Conservation (phyloP, 1,139 yeast species). For the Pichia norvegensis region DNA sequence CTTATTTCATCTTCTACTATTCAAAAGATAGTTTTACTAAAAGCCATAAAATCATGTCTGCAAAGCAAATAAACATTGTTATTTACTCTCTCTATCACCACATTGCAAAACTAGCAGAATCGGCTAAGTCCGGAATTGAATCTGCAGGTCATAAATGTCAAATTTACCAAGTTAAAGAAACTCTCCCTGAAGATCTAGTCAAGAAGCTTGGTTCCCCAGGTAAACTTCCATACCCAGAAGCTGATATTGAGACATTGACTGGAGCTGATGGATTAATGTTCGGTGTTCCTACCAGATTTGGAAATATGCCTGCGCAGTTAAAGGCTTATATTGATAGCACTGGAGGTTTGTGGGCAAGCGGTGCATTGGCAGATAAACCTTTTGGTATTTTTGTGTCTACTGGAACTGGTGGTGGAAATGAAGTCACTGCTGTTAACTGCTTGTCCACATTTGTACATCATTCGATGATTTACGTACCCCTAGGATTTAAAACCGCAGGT, state of each 20-base stretch:
- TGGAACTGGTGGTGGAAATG: slow-evolving; percentile 83
- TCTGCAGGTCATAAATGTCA: slow-evolving; percentile 65
- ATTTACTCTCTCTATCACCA: slow-evolving; percentile 80
- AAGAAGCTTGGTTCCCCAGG: slow-evolving; percentile 57
- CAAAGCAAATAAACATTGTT: slow-evolving; percentile 36
- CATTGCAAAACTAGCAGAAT: slow-evolving; percentile 56
- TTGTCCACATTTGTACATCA: slow-evolving; percentile 66
- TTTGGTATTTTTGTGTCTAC: slow-evolving; percentile 72
- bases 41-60: neutral
- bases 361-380: slow-evolving; percentile 63
- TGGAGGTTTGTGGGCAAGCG: slow-evolving; percentile 72
- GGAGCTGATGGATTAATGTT: slow-evolving; percentile 68
- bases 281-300: slow-evolving; percentile 77
- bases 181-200: slow-evolving; percentile 58
- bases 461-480: slow-evolving; percentile 68
- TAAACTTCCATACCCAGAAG: slow-evolving; percentile 58
- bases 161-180: slow-evolving; percentile 73
- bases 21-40: neutral
- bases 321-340: slow-evolving; percentile 73
- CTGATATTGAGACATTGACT: slow-evolving; percentile 47
- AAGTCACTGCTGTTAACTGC: slow-evolving; percentile 55
- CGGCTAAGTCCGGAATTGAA: slow-evolving; percentile 61
- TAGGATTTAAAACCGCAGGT: slow-evolving; percentile 63
- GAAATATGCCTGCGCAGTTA: slow-evolving; percentile 75
- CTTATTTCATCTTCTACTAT: no score